phyloP scores from a whole-genome alignment of 2,329 filamentous ascomycete genomes.

The Pleomassaria siparia region DNA sequence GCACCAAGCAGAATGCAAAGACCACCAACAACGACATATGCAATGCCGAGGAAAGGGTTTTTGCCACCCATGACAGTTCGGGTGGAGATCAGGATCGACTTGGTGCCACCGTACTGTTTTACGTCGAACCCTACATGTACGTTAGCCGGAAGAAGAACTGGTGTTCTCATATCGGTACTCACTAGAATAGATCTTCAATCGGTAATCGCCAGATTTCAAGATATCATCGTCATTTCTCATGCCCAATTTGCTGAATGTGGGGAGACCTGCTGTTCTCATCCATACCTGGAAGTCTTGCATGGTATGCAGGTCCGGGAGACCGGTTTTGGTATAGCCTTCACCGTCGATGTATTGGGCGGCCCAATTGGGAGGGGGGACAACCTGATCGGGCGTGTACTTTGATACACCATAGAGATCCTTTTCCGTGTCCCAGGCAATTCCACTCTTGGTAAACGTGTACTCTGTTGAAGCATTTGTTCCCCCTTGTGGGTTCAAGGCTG shows the following conservation, averaged over 20 bases:
- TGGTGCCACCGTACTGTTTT: constrained; percentile 77
- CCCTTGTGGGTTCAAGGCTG: constrained; percentile 57
- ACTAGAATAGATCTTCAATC: constrained; percentile 77
- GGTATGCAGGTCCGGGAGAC: constrained; percentile 70
- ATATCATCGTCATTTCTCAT: constrained; percentile 72
- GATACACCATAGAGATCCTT: constrained; percentile 74
- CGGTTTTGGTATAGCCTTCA: constrained; percentile 63
- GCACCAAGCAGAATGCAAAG: constrained; percentile 87
- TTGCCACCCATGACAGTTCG: constrained; percentile 90
- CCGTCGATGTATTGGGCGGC: constrained; percentile 65
- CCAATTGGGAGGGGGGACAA: constrained; percentile 90
- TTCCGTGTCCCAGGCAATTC: constrained; percentile 87
- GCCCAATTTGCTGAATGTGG: constrained; percentile 91
- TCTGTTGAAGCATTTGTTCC: constrained; percentile 45
- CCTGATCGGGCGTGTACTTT: constrained; percentile 64
- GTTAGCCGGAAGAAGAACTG: constrained; percentile 19
- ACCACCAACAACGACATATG: constrained; percentile 91
- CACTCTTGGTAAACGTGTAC: constrained; percentile 75
- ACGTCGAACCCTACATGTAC: constrained; percentile 72
- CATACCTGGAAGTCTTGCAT: constrained; percentile 93
- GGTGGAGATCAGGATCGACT: constrained; percentile 86
- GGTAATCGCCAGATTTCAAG: constrained; percentile 73
- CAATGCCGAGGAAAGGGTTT: constrained; percentile 94
- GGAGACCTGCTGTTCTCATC: constrained; percentile 96
- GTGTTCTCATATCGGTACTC: constrained; percentile 44